Evolutionary conservation across 75 land plant genomes (phyloP).

Genomic region (Adiantum capillusveneris): DNA sequence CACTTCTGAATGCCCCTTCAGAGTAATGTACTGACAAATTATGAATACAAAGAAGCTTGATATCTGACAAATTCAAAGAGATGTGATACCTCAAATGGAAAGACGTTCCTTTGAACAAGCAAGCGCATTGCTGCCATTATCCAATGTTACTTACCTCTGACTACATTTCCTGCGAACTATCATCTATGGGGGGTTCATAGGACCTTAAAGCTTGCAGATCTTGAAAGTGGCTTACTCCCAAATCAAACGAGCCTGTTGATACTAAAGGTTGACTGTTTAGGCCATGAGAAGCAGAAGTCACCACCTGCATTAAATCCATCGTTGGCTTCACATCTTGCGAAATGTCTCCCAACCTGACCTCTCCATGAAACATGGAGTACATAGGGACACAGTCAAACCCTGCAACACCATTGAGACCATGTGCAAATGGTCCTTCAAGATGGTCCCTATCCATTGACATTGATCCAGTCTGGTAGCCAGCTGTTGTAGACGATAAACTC

Average conservation of each 20-base stretch:
- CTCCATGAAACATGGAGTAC: not conserved
- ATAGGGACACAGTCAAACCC: not conserved
- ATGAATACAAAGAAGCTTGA: too few species aligned
- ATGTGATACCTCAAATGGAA: too few species aligned
- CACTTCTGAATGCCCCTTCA: too few species aligned
- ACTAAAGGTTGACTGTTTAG: not conserved
- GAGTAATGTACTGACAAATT: too few species aligned
- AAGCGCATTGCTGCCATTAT: too few species aligned
- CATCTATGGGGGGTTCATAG: not conserved
- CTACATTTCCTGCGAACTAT: slow-evolving; percentile 1
- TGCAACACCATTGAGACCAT: not conserved
- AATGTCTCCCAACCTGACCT: not conserved
- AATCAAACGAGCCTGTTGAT: not conserved
- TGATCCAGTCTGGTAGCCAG: not conserved
- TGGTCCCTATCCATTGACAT: not conserved
- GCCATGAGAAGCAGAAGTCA: not conserved
- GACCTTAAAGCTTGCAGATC: not conserved
- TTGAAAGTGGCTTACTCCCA: not conserved
- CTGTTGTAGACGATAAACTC: not conserved
- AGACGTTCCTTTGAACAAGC: too few species aligned
- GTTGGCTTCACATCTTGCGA: slow-evolving; percentile 4
- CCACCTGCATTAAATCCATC: not conserved
- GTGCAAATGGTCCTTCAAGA: slow-evolving; percentile 1
- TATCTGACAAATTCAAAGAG: too few species aligned
- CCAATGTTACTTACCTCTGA: too few species aligned